Conservation (phyloP, 2,329 filamentous ascomycete genomes). For the Corynespora cassiicola region DNA sequence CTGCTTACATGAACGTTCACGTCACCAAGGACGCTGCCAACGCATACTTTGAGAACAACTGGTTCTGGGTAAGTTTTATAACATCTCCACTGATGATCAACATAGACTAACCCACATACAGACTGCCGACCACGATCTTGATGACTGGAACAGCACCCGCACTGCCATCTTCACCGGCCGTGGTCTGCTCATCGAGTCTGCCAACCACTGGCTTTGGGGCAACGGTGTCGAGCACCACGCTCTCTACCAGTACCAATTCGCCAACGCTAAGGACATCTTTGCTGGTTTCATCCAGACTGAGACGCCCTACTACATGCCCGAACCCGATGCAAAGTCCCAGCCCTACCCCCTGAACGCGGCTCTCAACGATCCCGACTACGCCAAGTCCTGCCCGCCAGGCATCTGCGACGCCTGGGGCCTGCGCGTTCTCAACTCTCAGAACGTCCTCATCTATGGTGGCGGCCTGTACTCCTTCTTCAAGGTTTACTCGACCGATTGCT, state of each 20-base stretch:
- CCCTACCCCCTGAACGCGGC: conserved; percentile 64
- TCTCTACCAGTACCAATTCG: conserved; percentile 84
- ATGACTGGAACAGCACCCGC: conserved; percentile 74
- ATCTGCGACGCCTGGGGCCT: conserved; percentile 65
- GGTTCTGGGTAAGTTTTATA: conserved; percentile 74
- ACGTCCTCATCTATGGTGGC: conserved; percentile 67
- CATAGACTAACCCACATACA: conserved; percentile 13
- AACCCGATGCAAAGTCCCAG: conserved; percentile 70
- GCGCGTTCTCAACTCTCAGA: conserved; percentile 63
- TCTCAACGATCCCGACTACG: conserved; percentile 75
- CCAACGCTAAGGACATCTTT: conserved; percentile 78
- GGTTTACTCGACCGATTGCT: conserved; percentile 60
- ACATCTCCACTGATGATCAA: background rate
- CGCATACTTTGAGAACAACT: conserved; percentile 86
- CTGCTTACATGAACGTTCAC: conserved; percentile 65
- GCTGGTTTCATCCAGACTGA: conserved; percentile 88
- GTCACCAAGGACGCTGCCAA: conserved; percentile 61
- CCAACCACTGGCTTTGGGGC: conserved; percentile 63
- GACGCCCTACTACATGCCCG: conserved; percentile 84
- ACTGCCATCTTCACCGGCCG: conserved; percentile 87
- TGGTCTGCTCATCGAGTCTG: conserved; percentile 75
- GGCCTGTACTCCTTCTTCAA: conserved; percentile 75
- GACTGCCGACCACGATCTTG: conserved; percentile 89
- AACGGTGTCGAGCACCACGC: conserved; percentile 69
- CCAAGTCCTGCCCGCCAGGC: conserved; percentile 36